Conservation (phyloP, 176 grass and related monocot genomes). For the Poa pratensis region DNA sequence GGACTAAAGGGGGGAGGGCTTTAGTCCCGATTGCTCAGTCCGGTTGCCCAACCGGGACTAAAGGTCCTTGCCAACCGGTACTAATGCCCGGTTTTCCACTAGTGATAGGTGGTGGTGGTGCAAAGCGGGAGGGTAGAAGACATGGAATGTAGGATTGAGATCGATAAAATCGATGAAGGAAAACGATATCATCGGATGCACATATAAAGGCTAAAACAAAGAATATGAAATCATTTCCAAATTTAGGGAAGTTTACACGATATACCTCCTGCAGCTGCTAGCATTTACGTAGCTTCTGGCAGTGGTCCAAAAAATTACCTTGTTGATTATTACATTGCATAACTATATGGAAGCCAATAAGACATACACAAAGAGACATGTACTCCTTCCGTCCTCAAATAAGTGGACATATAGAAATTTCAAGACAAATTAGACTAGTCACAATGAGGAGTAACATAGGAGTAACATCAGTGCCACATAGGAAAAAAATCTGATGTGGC, state of each 20-base stretch:
- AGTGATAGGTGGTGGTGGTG: too few relatives aligned
- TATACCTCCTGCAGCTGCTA: not conserved
- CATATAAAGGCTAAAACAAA: not conserved
- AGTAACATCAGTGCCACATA: too few relatives aligned
- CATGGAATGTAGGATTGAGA: not conserved
- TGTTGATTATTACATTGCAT: not conserved
- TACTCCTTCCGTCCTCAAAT: too few relatives aligned
- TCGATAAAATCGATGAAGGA: not conserved
- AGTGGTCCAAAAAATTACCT: conserved; percentile 2
- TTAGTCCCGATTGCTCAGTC: too few relatives aligned
- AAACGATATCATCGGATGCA: not conserved
- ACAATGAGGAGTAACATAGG: too few relatives aligned
- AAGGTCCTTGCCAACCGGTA: too few relatives aligned
- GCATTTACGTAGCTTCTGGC: conserved; percentile 7
- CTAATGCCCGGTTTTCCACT: too few relatives aligned
- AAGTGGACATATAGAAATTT: too few relatives aligned
- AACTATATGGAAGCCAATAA: not conserved
- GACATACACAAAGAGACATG: conserved; percentile 50
- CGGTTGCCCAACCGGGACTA: too few relatives aligned
- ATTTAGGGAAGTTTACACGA: not conserved
- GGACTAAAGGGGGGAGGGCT: too few relatives aligned
- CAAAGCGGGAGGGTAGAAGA: not conserved
- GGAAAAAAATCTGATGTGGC: too few relatives aligned
- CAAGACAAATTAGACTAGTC: too few relatives aligned
- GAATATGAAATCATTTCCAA: not conserved